These are phyloP conservation scores for Tylopilus felleus DNA, from an alignment of 768 basidiomycete genomes.

Conservation along the genomic window DNA sequence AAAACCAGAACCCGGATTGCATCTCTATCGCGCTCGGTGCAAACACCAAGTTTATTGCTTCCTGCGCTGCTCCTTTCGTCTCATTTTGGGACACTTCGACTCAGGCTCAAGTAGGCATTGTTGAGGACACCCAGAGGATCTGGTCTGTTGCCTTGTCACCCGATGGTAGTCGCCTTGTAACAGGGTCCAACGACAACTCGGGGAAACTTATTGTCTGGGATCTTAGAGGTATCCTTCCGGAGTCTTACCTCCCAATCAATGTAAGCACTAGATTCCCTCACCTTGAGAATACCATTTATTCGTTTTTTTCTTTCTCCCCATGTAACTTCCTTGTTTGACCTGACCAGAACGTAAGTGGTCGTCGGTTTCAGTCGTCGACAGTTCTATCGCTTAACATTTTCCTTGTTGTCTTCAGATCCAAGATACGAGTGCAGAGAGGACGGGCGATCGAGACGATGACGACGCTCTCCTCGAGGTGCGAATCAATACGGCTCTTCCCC, in stretches of 20 bases:
- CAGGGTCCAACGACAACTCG: not conserved
- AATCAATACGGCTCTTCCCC: not conserved
- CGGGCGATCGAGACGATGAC: not conserved
- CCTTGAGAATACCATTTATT: not conserved
- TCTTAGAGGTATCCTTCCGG: no score
- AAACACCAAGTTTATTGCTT: not conserved
- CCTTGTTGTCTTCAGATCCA: not conserved
- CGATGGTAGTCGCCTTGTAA: not conserved
- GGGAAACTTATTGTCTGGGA: no score
- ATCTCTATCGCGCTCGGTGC: not conserved
- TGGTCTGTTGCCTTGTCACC: not conserved
- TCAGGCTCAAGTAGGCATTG: not conserved
- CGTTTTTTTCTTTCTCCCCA: no score
- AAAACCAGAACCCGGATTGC: no score
- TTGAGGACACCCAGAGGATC: not conserved
- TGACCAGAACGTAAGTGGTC: not conserved
- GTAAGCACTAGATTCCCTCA: no score
- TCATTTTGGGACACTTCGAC: not conserved
- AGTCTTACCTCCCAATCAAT: no score
- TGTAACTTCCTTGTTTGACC: not conserved
- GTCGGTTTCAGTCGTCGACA: not conserved
- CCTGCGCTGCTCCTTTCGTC: not conserved
- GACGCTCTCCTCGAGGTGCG: not conserved
- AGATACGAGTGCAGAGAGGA: not conserved
- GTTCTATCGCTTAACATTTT: no score